phyloP scores from a whole-genome alignment of 2,329 filamentous ascomycete genomes.

The Aaosphaeria arxii region DNA sequence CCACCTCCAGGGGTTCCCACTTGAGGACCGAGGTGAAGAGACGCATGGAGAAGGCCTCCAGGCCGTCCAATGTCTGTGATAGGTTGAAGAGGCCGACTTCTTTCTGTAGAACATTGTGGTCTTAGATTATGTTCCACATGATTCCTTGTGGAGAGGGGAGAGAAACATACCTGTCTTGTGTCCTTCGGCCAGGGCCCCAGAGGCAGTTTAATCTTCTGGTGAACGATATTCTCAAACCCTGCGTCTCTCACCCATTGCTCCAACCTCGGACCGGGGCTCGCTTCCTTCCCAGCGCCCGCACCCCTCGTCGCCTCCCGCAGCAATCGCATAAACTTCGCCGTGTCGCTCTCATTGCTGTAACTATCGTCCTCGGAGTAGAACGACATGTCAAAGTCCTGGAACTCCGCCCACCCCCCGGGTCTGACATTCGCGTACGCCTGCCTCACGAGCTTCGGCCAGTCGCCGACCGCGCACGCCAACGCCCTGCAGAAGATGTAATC shows the following conservation, averaged over 20 bases:
- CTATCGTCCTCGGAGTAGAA: slow-evolving; percentile 38
- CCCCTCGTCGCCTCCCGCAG: slow-evolving; percentile 8
- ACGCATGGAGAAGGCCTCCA: slow-evolving; percentile 43
- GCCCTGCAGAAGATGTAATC: slow-evolving; percentile 56
- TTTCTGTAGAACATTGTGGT: slow-evolving; percentile 9
- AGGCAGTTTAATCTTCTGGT: slow-evolving; percentile 22
- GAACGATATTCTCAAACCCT: slow-evolving; percentile 30
- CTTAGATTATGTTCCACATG: not conserved
- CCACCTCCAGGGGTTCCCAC: slow-evolving; percentile 44
- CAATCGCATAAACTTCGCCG: slow-evolving; percentile 8
- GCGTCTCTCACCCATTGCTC: slow-evolving; percentile 31
- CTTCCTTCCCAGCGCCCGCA: slow-evolving; percentile 7
- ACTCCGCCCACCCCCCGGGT: slow-evolving; percentile 50
- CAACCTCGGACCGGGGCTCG: slow-evolving; percentile 28
- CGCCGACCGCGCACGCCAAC: slow-evolving; percentile 51
- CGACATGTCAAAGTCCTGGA: slow-evolving; percentile 46
- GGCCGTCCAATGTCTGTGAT: slow-evolving; percentile 40
- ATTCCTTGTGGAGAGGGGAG: not conserved
- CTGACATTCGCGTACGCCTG: slow-evolving; percentile 47
- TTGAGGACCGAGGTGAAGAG: slow-evolving; percentile 38
- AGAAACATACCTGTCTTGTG: slow-evolving; percentile 4
- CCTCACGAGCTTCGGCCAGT: slow-evolving; percentile 50
- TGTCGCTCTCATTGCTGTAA: slow-evolving; percentile 15
- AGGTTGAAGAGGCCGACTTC: slow-evolving; percentile 29
- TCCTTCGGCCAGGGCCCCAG: slow-evolving; percentile 16